phyloP scores from a whole-genome alignment of 2,329 filamentous ascomycete genomes.

The Talaromyces sp. region DNA sequence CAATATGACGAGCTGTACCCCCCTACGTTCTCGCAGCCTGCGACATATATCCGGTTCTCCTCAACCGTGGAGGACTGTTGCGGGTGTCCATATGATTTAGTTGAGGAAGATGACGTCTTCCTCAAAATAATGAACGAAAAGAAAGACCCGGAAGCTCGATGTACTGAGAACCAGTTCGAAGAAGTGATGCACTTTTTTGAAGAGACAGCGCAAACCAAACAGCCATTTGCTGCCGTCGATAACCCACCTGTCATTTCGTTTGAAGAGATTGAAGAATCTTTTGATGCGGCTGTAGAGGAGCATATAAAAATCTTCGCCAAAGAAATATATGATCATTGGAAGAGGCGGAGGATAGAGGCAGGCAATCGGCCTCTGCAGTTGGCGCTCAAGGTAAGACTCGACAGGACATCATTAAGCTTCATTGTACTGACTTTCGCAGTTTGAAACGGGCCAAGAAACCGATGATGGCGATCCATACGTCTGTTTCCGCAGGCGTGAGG shows the following conservation, averaged over 20 bases:
- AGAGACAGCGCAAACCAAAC: conserved; percentile 73
- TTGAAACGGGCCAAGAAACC: conserved; percentile 88
- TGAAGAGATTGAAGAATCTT: conserved; percentile 68
- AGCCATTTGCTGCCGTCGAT: conserved; percentile 86
- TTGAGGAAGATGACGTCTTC: conserved; percentile 79
- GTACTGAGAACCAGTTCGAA: conserved; percentile 89
- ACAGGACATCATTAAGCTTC: background rate
- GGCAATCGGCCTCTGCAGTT: conserved; percentile 72
- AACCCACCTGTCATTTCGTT: conserved; percentile 74
- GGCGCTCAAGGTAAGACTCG: conserved; percentile 60
- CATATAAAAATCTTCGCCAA: conserved; percentile 61
- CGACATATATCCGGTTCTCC: conserved; percentile 94
- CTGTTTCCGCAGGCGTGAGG: conserved; percentile 92
- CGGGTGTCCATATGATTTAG: conserved; percentile 90
- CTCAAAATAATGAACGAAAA: conserved; percentile 80
- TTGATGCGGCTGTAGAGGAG: conserved; percentile 55
- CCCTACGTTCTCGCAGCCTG: conserved; percentile 72
- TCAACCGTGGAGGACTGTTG: conserved; percentile 96
- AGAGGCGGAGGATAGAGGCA: conserved; percentile 59
- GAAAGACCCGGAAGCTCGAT: conserved; percentile 56
- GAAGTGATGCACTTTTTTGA: conserved; percentile 94
- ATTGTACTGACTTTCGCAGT: conserved; percentile 36
- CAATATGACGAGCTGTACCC: conserved; percentile 89
- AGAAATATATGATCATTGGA: conserved; percentile 88
- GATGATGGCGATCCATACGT: conserved; percentile 97